Evolutionary conservation across 1,284 basidiomycete genomes (phyloP), one percentile per base, ranked within the genome.

Genomic region (Pseudozyma pruni): DNA sequence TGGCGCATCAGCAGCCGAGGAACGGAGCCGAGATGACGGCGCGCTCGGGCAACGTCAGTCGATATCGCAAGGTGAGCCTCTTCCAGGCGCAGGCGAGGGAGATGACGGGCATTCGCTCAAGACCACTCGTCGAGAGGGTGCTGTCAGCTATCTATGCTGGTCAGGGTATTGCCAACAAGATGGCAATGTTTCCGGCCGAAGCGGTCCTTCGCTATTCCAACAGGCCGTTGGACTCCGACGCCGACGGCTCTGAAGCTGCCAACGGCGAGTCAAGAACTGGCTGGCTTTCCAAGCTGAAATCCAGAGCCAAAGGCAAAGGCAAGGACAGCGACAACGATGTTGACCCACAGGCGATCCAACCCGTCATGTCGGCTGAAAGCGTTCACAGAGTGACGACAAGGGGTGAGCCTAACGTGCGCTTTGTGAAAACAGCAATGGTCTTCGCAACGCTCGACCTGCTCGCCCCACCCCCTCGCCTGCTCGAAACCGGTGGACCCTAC

Each of bases 381-480:
- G 46, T 47, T 4, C 41, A 34, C 16, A 13, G 19, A 3, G 20
- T 22, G n/a, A 14, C 32, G 8, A 33, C 43, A 5, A 29, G 17
- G 4, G n/a, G 32, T 19, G 38, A 4, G 11, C 8, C 25, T 14
- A 35, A 41, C 7, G 27, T 57, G 1, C 19, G 32, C 9, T 55
- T 46, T 22, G 55, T 72, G 40, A 50, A 62, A 14, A 25, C 51
- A 11, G n/a, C 42, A 14, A 67, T 72, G 69, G 43, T 58, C 3
- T 72, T 53, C 49, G 62, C 58, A 1, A 72, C 63, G n/a, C 38
- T 72, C 37, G 69, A 72, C 23, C 40, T 66, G 27, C 63, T 72
- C 14, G 54, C 63, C 1, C 69, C 69, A 20, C 69, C 63, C 1
- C 44, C 58, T 3, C 54, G 69, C 7, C 44, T 72, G 22, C 27